Conservation (phyloP, 1,139 yeast species). For the Spencermartinsiella ligniputridi region DNA sequence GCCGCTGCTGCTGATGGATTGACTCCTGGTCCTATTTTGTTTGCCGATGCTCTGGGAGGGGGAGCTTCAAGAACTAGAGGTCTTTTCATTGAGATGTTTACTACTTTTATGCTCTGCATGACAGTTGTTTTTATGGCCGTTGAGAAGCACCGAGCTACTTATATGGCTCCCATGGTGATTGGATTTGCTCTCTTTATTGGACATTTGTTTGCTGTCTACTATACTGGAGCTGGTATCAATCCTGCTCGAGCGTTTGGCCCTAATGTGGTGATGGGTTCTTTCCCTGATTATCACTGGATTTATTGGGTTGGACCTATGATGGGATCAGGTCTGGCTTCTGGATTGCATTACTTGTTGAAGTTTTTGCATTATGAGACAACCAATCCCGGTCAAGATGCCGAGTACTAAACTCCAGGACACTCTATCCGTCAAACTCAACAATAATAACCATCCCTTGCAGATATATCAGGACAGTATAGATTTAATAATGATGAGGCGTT, state of each 20-base stretch:
- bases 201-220: constrained; percentile 76
- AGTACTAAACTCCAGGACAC: constrained; percentile 24
- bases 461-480: too few relatives aligned
- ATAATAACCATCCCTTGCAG: too few relatives aligned
- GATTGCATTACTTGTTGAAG: constrained; percentile 64
- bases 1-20: constrained; percentile 86
- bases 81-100: constrained; percentile 77
- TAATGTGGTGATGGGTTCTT: constrained; percentile 60
- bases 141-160: constrained; percentile 72
- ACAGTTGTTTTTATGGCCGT: constrained; percentile 83
- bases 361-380: constrained; percentile 64
- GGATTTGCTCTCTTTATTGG: constrained; percentile 80
- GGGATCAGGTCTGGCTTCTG: constrained; percentile 64
- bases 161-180: constrained; percentile 77
- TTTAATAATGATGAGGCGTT: too few relatives aligned
- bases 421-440: too few relatives aligned
- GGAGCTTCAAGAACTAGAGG: constrained; percentile 74
- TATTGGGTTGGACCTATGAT: constrained; percentile 85
- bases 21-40: constrained; percentile 77
- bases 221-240: constrained; percentile 89
- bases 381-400: constrained; percentile 67
- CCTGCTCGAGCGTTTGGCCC: constrained; percentile 93
- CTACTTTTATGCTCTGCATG: constrained; percentile 65
- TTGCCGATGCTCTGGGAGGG: constrained; percentile 69
- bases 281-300: constrained; percentile 87